A percentile compares a stretch with the other conserved stretches of the same genome.
Conservation (phyloP, 257 asterid species). For the Solanum sejunctum region DNA sequence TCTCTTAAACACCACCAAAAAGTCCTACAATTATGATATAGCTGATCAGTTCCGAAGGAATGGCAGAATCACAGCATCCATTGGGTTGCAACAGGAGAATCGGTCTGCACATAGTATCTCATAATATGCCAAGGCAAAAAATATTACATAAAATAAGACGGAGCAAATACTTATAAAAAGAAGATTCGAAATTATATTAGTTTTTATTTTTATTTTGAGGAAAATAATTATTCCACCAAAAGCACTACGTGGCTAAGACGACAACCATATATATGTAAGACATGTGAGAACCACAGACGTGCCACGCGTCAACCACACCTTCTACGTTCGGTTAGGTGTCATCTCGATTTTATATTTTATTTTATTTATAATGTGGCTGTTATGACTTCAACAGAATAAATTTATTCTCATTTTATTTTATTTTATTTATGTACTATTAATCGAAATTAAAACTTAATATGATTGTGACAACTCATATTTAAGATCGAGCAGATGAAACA, state of each 20-base stretch:
- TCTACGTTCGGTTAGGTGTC: conserved; percentile 1
- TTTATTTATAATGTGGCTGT: not conserved
- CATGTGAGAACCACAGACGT: conserved; percentile 3
- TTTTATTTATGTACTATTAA: too few species aligned
- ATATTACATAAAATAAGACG: too few species aligned
- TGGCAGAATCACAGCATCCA: too few species aligned
- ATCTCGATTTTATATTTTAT: not conserved
- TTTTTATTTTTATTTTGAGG: not conserved
- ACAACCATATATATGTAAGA: not conserved
- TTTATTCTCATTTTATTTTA: too few species aligned
- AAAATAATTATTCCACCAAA: not conserved
- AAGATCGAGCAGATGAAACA: too few species aligned
- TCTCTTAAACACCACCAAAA: too few species aligned
- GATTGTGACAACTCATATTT: not conserved
- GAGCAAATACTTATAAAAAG: not conserved
- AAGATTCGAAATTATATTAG: not conserved
- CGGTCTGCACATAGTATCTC: too few species aligned
- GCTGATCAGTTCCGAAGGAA: too few species aligned
- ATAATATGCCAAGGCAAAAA: too few species aligned
- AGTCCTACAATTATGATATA: too few species aligned
- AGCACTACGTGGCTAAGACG: conserved; percentile 3
- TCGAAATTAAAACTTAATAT: too few species aligned
- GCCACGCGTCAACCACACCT: conserved; percentile 16
- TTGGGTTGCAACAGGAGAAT: too few species aligned
- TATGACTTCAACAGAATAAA: not conserved